phyloP scores from a whole-genome alignment of 805 yeast genomes.

The Candida succiphila region DNA sequence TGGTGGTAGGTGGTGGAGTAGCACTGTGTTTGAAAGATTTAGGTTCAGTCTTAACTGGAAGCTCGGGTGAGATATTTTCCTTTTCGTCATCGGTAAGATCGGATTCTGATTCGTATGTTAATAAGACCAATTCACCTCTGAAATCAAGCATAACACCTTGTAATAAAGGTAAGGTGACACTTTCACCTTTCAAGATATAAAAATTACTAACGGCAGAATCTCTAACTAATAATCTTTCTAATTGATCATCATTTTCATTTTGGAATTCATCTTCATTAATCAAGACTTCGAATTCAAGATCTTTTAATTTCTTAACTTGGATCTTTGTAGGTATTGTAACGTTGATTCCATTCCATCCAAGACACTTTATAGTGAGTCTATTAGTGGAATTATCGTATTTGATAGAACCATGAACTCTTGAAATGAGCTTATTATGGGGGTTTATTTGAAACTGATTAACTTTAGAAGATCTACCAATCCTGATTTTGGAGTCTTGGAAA shows the following conservation, averaged over 20 bases:
- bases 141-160: slow-evolving; percentile 59
- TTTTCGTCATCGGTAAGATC: slow-evolving; percentile 4
- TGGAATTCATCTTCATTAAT: slow-evolving; percentile 7
- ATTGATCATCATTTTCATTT: slow-evolving; percentile 3
- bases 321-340: slow-evolving; percentile 48
- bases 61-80: slow-evolving; percentile 1
- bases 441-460: slow-evolving; percentile 42
- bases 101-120: slow-evolving; percentile 9
- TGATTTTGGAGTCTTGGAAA: slow-evolving; percentile 24
- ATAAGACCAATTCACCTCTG: slow-evolving; percentile 42
- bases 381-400: slow-evolving; percentile 30
- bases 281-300: slow-evolving; percentile 10
- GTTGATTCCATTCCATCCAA: slow-evolving; percentile 75
- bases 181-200: slow-evolving; percentile 51
- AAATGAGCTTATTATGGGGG: slow-evolving; percentile 43
- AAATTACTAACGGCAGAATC: slow-evolving; percentile 40
- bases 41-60: slow-evolving; percentile 1
- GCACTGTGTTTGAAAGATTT: neutral
- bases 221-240: slow-evolving; percentile 28
- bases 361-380: slow-evolving; percentile 48
- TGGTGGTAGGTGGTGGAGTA: neutral
- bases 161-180: slow-evolving; percentile 52
- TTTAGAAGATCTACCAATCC: slow-evolving; percentile 62
- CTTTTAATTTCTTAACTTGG: slow-evolving; percentile 20
- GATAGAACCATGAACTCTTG: slow-evolving; percentile 55